phyloP scores from a whole-genome alignment of 495 filamentous ascomycete species.

The Aspergillus haitiensis region DNA sequence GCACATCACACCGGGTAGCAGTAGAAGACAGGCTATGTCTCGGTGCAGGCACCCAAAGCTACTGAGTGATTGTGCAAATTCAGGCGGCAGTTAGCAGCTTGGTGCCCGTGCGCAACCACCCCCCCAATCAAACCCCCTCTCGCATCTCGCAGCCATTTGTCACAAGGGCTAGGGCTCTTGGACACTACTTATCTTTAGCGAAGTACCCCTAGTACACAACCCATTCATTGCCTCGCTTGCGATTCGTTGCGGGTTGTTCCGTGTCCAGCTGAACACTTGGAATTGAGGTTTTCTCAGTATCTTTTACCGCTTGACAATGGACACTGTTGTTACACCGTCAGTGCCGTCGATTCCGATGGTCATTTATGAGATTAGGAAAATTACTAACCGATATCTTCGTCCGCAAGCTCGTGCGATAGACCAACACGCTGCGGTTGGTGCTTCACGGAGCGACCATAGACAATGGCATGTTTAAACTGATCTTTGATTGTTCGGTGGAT shows the following conservation, averaged over 20 bases:
- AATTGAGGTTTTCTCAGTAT: slow-evolving; percentile 22
- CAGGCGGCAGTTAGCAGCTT: slow-evolving; percentile 30
- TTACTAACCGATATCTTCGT: slow-evolving; percentile 93
- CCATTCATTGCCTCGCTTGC: slow-evolving; percentile 30
- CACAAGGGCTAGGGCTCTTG: slow-evolving; percentile 27
- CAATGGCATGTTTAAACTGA: slow-evolving; percentile 91
- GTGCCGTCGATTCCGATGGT: slow-evolving; percentile 22
- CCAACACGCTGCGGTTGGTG: slow-evolving; percentile 98
- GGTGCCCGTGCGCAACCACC: slow-evolving; percentile 39
- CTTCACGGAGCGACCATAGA: slow-evolving; percentile 97
- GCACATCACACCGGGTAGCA: slow-evolving; percentile 23
- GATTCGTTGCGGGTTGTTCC: slow-evolving; percentile 34
- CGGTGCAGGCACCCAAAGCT: slow-evolving; percentile 31
- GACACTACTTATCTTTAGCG: slow-evolving; percentile 26
- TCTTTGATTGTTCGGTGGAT: slow-evolving; percentile 97
- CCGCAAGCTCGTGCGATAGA: slow-evolving; percentile 83
- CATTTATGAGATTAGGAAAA: slow-evolving; percentile 3
- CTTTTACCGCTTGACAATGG: slow-evolving; percentile 87
- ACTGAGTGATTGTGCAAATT: slow-evolving; percentile 28
- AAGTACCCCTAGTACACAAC: slow-evolving; percentile 30
- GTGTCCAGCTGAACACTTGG: slow-evolving; percentile 31
- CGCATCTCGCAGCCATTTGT: slow-evolving; percentile 37
- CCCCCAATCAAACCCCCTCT: slow-evolving; percentile 37
- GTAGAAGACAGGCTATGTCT: slow-evolving; percentile 23
- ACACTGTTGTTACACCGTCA: slow-evolving; percentile 62